These are phyloP conservation scores for Kalmusia sp. DNA, from an alignment of 2,329 filamentous ascomycete genomes.

Conservation along the genomic window DNA sequence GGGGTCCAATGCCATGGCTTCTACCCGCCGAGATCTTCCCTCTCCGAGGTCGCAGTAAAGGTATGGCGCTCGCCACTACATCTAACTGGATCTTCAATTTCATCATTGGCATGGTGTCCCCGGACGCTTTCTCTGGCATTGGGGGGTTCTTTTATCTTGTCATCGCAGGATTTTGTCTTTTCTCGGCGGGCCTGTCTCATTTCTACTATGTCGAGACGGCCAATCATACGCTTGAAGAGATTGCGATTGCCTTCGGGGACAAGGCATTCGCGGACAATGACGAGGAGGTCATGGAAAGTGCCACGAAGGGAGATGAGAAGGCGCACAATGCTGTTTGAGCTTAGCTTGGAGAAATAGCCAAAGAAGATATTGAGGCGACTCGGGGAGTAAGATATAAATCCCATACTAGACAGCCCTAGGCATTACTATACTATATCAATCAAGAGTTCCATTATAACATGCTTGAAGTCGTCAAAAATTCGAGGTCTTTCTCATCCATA, in stretches of 20 bases:
- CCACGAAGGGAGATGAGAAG: constrained; percentile 18
- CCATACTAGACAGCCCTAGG: too few species aligned
- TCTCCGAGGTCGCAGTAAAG: constrained; percentile 49
- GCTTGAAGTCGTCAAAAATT: too few species aligned
- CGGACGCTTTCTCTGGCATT: constrained; percentile 51
- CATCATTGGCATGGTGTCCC: constrained; percentile 51
- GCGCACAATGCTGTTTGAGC: constrained; percentile 7
- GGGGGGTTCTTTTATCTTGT: constrained; percentile 53
- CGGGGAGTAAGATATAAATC: too few species aligned
- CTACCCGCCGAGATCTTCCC: constrained; percentile 46
- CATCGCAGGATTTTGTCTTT: constrained; percentile 52
- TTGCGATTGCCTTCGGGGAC: constrained; percentile 52
- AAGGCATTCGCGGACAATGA: constrained; percentile 46
- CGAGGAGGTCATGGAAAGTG: constrained; percentile 23
- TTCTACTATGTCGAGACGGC: constrained; percentile 54
- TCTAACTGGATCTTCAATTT: constrained; percentile 51
- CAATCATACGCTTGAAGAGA: constrained; percentile 46
- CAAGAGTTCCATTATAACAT: too few species aligned
- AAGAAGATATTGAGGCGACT: too few species aligned
- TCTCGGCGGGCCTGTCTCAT: constrained; percentile 43
- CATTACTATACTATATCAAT: too few species aligned
- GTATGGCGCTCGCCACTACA: constrained; percentile 49
- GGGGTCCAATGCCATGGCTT: constrained; percentile 52
- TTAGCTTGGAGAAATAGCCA: too few species aligned
- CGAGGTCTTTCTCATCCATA: too few species aligned